These are phyloP conservation scores for Tetratostichococcus sp. DNA, from an alignment of 139 green algal genomes.

Conservation along the genomic window DNA sequence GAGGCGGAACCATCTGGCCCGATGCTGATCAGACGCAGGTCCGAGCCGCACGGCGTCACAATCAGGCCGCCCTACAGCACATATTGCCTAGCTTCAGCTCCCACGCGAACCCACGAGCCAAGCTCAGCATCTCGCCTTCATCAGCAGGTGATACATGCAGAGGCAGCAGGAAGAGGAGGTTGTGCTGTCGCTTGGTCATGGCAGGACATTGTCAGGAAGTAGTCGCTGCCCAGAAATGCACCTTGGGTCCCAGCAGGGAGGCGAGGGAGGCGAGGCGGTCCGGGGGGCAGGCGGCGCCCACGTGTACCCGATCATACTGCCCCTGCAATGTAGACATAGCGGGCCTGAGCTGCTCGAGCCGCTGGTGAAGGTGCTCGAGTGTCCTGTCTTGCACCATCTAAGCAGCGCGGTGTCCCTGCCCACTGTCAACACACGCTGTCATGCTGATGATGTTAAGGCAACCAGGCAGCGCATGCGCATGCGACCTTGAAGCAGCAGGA, in stretches of 20 bases:
- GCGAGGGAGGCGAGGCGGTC: slow-evolving; percentile 33
- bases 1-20: slow-evolving; percentile 25
- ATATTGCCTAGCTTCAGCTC: too few species aligned
- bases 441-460: too few species aligned
- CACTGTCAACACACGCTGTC: too few species aligned
- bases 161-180: background rate
- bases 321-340: too few species aligned
- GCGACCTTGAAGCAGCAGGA: slow-evolving; percentile 6
- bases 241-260: slow-evolving; percentile 33
- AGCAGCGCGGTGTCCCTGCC: too few species aligned
- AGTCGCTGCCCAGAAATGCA: background rate
- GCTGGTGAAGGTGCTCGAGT: too few species aligned
- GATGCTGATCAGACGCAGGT: slow-evolving; percentile 39
- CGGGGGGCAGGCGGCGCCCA: slow-evolving; percentile 46
- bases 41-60: slow-evolving; percentile 3
- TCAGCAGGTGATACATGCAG: too few species aligned
- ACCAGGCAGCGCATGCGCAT: too few species aligned
- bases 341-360: too few species aligned
- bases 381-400: too few species aligned
- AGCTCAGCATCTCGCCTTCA: too few species aligned
- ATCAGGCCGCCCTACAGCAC: slow-evolving; percentile 30
- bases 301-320: slow-evolving; percentile 55
- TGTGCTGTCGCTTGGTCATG: background rate
- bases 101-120: too few species aligned
- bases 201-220: background rate